Percentiles rank a stretch among this genome's conserved stretches.
Conservation (phyloP, 129 eudicot species). For the Heracleum sosnowskyi region DNA sequence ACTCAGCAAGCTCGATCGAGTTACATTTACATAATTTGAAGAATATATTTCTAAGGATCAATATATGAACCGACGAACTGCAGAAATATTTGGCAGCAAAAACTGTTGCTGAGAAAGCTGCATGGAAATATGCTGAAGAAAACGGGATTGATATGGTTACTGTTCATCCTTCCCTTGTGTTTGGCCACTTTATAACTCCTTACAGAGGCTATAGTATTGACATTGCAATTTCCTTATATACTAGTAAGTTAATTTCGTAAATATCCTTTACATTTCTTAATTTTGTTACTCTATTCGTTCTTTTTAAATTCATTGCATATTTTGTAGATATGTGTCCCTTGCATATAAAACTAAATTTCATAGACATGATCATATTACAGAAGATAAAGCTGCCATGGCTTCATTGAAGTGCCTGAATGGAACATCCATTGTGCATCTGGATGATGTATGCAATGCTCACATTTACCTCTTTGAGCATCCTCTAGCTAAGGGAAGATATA, state of each 20-base stretch:
- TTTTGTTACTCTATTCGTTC: not conserved
- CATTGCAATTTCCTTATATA: constrained; percentile 4
- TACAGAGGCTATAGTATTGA: not conserved
- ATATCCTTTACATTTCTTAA: not conserved
- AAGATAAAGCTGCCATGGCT: constrained; percentile 8
- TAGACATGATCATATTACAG: not conserved
- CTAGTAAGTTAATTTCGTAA: not conserved
- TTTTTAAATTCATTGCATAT: no score
- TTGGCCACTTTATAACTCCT: constrained; percentile 7
- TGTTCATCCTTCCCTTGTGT: constrained; percentile 5
- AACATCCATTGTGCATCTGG: not conserved
- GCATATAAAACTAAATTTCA: not conserved
- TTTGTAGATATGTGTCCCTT: no score
- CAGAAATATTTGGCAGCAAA: not conserved
- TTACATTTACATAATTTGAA: no score
- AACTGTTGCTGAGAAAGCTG: constrained; percentile 16
- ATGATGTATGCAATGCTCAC: no score
- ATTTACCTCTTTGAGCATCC: constrained; percentile 29
- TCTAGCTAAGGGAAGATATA: constrained; percentile 24
- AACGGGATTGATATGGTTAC: constrained; percentile 9
- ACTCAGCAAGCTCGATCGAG: no score
- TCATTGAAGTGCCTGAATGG: not conserved
- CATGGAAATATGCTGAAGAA: constrained; percentile 20
- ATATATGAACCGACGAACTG: not conserved
- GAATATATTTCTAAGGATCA: not conserved